phyloP scores from a whole-genome alignment of 2,329 filamentous ascomycete genomes.

The Phyllachora maydis region DNA sequence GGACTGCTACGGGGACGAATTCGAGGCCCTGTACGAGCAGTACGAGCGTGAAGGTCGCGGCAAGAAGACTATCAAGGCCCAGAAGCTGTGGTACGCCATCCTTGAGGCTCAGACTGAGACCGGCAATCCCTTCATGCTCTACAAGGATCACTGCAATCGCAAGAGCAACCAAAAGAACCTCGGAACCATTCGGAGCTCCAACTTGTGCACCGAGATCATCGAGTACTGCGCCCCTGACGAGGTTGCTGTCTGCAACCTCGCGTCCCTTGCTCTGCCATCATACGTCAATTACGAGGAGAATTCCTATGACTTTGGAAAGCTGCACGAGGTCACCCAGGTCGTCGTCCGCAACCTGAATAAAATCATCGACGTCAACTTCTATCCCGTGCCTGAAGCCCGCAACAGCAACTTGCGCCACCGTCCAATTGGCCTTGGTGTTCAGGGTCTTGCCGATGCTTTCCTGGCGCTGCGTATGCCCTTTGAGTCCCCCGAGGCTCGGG shows the following conservation, averaged over 20 bases:
- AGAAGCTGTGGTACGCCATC: constrained; percentile 99
- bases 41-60: constrained; percentile 82
- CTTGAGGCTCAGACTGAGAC: constrained; percentile 97
- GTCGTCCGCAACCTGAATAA: constrained; percentile 92
- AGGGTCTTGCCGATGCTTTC: constrained; percentile 96
- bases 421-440: constrained; percentile 89
- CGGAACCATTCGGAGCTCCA: constrained; percentile 94
- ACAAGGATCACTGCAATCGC: constrained; percentile 95
- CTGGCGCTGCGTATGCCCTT: constrained; percentile 91
- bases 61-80: constrained; percentile 80
- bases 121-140: constrained; percentile 97
- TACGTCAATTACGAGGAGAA: constrained; percentile 76
- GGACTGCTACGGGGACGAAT: constrained; percentile 94
- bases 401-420: constrained; percentile 97
- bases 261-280: constrained; percentile 77
- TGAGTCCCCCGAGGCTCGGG: constrained; percentile 81
- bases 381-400: constrained; percentile 82
- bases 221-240: constrained; percentile 96
- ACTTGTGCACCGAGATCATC: constrained; percentile 95
- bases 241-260: constrained; percentile 95
- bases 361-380: constrained; percentile 97
- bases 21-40: constrained; percentile 80
- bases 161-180: constrained; percentile 99
- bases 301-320: constrained; percentile 85
- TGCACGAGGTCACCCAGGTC: constrained; percentile 84